phyloP scores from a whole-genome alignment of 257 asterid species.

The Eucommia ulmoides region DNA sequence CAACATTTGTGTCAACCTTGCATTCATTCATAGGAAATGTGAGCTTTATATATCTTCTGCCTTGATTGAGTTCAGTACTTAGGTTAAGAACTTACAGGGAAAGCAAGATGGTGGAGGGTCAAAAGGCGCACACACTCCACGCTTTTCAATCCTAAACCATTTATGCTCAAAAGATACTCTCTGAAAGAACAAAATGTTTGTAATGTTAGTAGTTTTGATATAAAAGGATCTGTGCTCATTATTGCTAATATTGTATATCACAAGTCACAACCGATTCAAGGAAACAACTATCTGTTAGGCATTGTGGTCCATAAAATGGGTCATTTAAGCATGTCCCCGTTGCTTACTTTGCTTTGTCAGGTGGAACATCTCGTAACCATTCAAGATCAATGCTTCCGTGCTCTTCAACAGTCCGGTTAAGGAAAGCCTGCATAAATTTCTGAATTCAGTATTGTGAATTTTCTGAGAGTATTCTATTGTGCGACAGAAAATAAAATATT shows the following conservation, averaged over 20 bases:
- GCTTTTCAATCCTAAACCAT: slow-evolving; percentile 94
- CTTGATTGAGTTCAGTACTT: too few species aligned
- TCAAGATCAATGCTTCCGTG: slow-evolving; percentile 88
- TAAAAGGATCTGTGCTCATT: too few species aligned
- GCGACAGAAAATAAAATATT: too few species aligned
- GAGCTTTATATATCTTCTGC: too few species aligned
- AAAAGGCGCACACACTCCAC: slow-evolving; percentile 96
- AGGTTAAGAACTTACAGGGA: slow-evolving; percentile 66
- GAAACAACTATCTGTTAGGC: too few species aligned
- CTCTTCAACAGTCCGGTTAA: slow-evolving; percentile 67
- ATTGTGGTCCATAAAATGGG: too few species aligned
- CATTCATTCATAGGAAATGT: too few species aligned
- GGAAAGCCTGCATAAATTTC: slow-evolving; percentile 55
- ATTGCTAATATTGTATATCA: not conserved
- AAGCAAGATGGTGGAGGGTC: slow-evolving; percentile 98
- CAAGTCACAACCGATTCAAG: too few species aligned
- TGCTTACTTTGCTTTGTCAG: slow-evolving; percentile 88
- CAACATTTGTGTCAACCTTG: slow-evolving; percentile 95
- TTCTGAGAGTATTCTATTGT: too few species aligned
- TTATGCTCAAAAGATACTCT: slow-evolving; percentile 81
- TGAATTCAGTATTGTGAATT: not conserved
- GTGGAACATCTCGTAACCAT: slow-evolving; percentile 92
- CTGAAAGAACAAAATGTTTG: slow-evolving; percentile 25
- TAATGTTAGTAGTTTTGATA: not conserved
- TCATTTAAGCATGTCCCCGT: not conserved